These are phyloP conservation scores for Pestalotiopsis sp. DNA, from an alignment of 2,329 filamentous ascomycete species.

Conservation along the genomic window DNA sequence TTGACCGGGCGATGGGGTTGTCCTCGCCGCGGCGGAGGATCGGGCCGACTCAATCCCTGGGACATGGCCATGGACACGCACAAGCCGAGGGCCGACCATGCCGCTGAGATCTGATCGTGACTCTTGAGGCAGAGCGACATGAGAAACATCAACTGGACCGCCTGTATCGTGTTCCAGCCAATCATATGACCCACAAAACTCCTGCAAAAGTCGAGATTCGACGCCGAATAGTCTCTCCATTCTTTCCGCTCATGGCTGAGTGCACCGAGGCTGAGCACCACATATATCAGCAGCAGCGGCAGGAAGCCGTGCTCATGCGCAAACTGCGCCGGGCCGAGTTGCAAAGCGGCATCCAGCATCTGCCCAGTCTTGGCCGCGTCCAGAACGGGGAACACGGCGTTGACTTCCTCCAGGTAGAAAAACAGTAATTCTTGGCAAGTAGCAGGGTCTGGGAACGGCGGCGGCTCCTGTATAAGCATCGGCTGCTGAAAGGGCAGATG, in stretches of 20 bases:
- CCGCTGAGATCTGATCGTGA: slow-evolving; percentile 11
- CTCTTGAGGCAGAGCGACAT: slow-evolving; percentile 10
- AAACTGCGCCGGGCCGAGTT: background rate
- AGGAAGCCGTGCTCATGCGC: slow-evolving; percentile 9
- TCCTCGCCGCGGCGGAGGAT: background rate
- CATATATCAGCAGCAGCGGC: background rate
- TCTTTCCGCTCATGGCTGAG: background rate
- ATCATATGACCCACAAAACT: slow-evolving; percentile 12
- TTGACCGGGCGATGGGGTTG: background rate
- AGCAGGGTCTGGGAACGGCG: background rate
- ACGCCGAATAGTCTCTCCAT: background rate
- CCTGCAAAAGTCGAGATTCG: slow-evolving; percentile 7
- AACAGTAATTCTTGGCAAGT: slow-evolving; percentile 2
- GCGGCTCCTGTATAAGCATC: background rate
- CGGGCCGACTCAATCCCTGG: slow-evolving; percentile 8
- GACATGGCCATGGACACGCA: slow-evolving; percentile 14
- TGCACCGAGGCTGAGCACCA: background rate
- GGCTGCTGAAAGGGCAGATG: background rate
- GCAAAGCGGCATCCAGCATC: background rate
- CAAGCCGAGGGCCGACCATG: slow-evolving; percentile 8
- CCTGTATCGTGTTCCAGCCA: slow-evolving; percentile 6
- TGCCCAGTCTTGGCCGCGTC: background rate
- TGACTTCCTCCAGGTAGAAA: slow-evolving; percentile 9
- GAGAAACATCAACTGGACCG: slow-evolving; percentile 12
- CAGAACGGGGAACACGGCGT: slow-evolving; percentile 12